These are phyloP conservation scores for Colletotrichum filicis DNA, from an alignment of 2,329 filamentous ascomycete genomes.

Conservation along the genomic window DNA sequence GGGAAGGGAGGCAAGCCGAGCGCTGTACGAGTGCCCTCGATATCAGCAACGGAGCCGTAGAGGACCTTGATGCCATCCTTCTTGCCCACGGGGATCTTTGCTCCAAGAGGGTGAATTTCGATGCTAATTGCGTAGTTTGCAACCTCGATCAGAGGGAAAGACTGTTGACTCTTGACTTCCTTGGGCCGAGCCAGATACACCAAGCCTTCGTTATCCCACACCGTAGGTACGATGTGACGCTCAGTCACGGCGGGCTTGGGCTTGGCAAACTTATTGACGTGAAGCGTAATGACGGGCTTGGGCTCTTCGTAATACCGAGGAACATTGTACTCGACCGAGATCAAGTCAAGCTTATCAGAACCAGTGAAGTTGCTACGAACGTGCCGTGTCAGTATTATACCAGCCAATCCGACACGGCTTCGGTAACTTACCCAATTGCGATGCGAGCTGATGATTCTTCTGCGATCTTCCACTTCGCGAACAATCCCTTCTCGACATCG, in stretches of 20 bases:
- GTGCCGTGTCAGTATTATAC: conserved; percentile 7
- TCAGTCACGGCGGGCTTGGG: not conserved
- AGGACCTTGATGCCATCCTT: not conserved
- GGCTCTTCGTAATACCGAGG: conserved; percentile 34
- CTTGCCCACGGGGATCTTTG: not conserved
- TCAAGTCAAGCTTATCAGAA: conserved; percentile 34
- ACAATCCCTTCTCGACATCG: not conserved
- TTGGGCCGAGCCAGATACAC: not conserved
- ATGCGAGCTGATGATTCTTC: not conserved
- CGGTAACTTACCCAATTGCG: not conserved
- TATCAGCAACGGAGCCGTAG: not conserved
- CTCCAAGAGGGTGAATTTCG: not conserved
- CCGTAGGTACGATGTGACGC: not conserved
- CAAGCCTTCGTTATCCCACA: conserved; percentile 2
- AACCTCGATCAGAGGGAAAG: not conserved
- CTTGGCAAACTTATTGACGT: conserved; percentile 30
- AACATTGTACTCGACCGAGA: conserved; percentile 38
- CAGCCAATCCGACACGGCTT: not conserved
- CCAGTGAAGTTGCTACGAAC: conserved; percentile 36
- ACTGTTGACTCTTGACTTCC: not conserved
- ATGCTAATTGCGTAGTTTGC: not conserved
- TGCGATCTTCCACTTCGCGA: not conserved
- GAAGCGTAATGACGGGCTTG: conserved; percentile 33
- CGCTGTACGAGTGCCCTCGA: not conserved
- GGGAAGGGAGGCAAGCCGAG: not conserved